Evolutionary conservation across 2,329 filamentous ascomycete species (phyloP), one percentile per base, ranked within the genome.

Genomic region (Cladophialophora immunda): DNA sequence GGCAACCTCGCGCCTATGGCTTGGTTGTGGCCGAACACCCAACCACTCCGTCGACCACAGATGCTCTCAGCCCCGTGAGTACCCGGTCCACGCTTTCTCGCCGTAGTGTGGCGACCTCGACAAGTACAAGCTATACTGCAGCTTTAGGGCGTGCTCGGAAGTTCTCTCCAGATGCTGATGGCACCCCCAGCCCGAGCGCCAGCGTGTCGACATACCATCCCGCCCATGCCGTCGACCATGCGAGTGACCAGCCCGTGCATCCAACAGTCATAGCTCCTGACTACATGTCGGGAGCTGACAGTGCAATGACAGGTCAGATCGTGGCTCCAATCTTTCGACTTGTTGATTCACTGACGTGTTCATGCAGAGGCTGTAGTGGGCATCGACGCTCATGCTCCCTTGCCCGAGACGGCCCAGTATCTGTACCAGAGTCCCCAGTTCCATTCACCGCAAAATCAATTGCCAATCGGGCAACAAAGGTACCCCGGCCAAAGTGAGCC

Each of bases 291-390:
- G 60, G 41, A 9, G 50, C 63, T 13, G 60, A 62, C 53, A 25
- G 38, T 19, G 55, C 59, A 45, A 70, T 70, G 68, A 67, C 54
- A 65, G 65, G 68, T 67, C 38, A 56, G 22, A 41, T 27, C 38
- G n/a, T 34, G 11, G 6, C 19, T 22, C 13, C 34, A 17, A 38
- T 4, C 11, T 17, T 9, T 52, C 4, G 9, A 27, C 29, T 25
- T 27, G 25, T 8, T 36, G 9, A 11, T 15, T 36, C 22, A 50
- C 59, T 66, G 38, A 58, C 38, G 30, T 29, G 38, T 30, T 19
- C 15, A 45, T 25, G 19, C 41, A 63, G 62, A 62, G 56, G 68
- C 50, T 50, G 45, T 71, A 9, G 25, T 65, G 52, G 69, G 69
- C 41, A 69, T 71, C 36, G 69, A 65, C n/a, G 34, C 47, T 22